phyloP scores from a whole-genome alignment of 2,329 filamentous ascomycete species.

The Verticillium nubilum region DNA sequence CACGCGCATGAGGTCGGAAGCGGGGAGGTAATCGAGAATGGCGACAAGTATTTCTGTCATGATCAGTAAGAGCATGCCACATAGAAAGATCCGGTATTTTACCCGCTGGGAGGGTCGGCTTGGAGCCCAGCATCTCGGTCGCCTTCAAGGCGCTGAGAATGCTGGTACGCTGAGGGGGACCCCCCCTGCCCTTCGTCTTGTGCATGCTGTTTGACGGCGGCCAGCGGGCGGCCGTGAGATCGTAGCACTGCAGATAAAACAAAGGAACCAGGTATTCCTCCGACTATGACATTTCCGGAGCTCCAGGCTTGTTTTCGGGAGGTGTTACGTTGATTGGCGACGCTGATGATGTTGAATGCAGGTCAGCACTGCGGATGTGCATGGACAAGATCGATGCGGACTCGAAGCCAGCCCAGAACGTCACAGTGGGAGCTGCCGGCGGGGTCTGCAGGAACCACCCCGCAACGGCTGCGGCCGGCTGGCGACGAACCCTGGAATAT shows the following conservation, averaged over 20 bases:
- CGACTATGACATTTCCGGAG: background rate
- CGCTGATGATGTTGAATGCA: background rate
- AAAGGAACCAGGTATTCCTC: background rate
- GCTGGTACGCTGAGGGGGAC: conserved; percentile 36
- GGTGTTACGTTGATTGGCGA: background rate
- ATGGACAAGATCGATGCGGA: background rate
- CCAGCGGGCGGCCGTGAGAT: background rate
- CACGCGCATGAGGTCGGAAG: conserved; percentile 79
- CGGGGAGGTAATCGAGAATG: conserved; percentile 83
- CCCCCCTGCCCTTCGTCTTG: conserved; percentile 36
- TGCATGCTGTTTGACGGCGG: conserved; percentile 24
- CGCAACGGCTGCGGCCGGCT: conserved; percentile 8
- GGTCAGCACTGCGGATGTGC: background rate
- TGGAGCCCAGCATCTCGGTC: conserved; percentile 73
- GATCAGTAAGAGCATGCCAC: background rate
- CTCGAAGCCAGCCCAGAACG: background rate
- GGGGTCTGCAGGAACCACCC: background rate
- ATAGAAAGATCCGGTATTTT: conserved; percentile 18
- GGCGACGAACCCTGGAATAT: background rate
- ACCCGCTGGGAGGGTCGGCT: conserved; percentile 80
- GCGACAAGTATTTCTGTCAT: conserved; percentile 73
- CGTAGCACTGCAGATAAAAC: background rate
- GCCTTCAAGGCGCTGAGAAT: conserved; percentile 74
- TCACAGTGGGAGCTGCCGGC: background rate
- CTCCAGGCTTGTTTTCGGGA: background rate